A percentile compares a stretch with the other conserved stretches of the same genome.
phyloP scores from a whole-genome alignment of 129 eudicot species.

The Ambrosia trifida region DNA sequence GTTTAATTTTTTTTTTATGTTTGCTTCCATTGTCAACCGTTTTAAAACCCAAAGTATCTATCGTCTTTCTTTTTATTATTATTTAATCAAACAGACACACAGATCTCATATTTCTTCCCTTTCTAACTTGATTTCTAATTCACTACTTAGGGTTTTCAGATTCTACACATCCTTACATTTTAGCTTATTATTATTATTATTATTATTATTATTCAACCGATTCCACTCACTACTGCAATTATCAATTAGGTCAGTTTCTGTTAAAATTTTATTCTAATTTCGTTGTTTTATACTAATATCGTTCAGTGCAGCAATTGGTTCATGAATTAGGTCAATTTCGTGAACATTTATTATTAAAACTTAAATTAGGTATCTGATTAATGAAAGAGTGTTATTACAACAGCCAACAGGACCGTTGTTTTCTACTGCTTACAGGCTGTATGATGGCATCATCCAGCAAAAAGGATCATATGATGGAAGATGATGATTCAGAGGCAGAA shows the following conservation, averaged over 20 bases:
- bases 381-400: slow-evolving; percentile 1
- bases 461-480: slow-evolving; percentile 28
- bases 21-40: not conserved
- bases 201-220: slow-evolving; percentile 1
- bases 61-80: too few relatives aligned
- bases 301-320: not conserved
- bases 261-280: not conserved
- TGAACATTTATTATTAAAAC: not conserved
- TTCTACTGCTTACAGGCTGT: slow-evolving; percentile 13
- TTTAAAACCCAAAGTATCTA: slow-evolving; percentile 17
- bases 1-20: not conserved
- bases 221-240: slow-evolving; percentile 7
- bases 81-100: too few relatives aligned
- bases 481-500: slow-evolving; percentile 40
- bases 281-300: not conserved
- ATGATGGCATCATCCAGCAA: slow-evolving; percentile 51
- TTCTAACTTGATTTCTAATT: not conserved
- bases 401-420: slow-evolving; percentile 18
- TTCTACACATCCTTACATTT: not conserved
- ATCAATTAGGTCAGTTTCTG: slow-evolving; percentile 25
- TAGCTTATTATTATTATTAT: not conserved
- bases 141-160: slow-evolving; percentile 7
- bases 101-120: slow-evolving; percentile 7
- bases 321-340: slow-evolving; percentile 3
- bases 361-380: slow-evolving; percentile 1